Base-by-base conservation (phyloP, 2,329 filamentous ascomycete genomes). In the Niveomyces coronatus region DNA sequence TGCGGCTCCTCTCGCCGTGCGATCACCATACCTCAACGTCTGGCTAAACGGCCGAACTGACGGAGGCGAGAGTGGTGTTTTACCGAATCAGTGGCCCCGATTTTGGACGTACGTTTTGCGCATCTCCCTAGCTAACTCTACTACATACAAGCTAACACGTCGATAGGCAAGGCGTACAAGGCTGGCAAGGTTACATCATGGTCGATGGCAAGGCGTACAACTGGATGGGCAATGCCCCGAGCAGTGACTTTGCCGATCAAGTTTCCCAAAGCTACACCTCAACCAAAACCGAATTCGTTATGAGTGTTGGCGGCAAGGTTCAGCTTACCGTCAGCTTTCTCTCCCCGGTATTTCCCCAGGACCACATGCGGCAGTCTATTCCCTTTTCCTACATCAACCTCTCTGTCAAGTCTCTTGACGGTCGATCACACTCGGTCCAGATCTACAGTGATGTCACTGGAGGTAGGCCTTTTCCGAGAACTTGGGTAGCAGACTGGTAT, bases 21-120 rank as follows among this genome's bases (percentile, higher is more conserved):
- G 75, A 44, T 81, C 77, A 9, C 84, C 84, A 0, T 89, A 88
- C 48, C 59, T 88, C 13, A 85, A 74, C 52, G 73, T 76, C 11
- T 85, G 81, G 79, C 65, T 81, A 29, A 60, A 71, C 41, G 76
- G 70, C 9, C 78, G 77, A 2, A 71, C 63, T 19, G 67, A 76
- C 53, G 74, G 70, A 16, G 71, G 73, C 9, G 74, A 79, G 50
- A 76, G 77, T 23, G 79, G 79, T 1, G 72, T 80, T 42, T 65
- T 87, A 20, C 71, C 81, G 0, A 80, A 81, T 3, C 58, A 76
- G 51, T 87, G 79, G 79, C 72, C 80, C 2, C 65, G 62, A 1
- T 83, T 83, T 47, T 86, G 79, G 75, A 65, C 66, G 79, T 80
- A 57, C 57, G 71, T 64, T 17, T 22, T 24, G 4, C n/a, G n/a